phyloP scores from a whole-genome alignment of 495 filamentous ascomycete genomes.

The Venustampulla echinocandica region DNA sequence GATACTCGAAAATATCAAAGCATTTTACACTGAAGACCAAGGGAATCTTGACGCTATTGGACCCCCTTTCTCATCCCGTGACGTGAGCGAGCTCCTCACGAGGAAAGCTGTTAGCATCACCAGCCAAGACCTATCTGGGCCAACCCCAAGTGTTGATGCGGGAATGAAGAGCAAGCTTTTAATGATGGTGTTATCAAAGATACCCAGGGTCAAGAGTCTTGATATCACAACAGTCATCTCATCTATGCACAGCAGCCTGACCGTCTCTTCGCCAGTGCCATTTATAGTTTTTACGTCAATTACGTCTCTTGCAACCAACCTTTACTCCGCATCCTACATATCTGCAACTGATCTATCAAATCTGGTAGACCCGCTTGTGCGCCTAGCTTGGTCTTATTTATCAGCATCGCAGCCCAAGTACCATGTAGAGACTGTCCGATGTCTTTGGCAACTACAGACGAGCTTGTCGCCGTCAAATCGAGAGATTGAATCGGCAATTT shows the following conservation, averaged over 20 bases:
- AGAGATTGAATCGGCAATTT: conserved; percentile 72
- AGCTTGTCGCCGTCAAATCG: conserved; percentile 38
- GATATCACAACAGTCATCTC: conserved; percentile 45
- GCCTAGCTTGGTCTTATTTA: conserved; percentile 67
- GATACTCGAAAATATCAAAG: conserved; percentile 50
- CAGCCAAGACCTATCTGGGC: conserved; percentile 34
- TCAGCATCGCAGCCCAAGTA: conserved; percentile 77
- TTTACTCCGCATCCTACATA: conserved; percentile 52
- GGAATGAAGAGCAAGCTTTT: conserved; percentile 39
- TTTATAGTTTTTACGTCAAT: conserved; percentile 52
- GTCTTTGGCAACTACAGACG: conserved; percentile 75
- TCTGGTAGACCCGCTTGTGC: conserved; percentile 58
- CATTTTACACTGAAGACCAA: conserved; percentile 55
- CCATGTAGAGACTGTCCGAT: conserved; percentile 84
- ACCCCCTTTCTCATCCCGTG: conserved; percentile 48
- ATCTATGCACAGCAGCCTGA: conserved; percentile 42
- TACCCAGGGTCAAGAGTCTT: conserved; percentile 43
- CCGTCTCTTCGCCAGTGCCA: conserved; percentile 25
- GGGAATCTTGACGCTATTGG: conserved; percentile 40
- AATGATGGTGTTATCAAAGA: conserved; percentile 49
- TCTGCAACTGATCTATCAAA: conserved; percentile 50
- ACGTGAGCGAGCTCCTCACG: conserved; percentile 52
- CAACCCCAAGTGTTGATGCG: conserved; percentile 32
- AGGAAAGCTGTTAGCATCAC: conserved; percentile 49
- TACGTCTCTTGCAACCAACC: conserved; percentile 49